phyloP scores from a whole-genome alignment of 2,329 filamentous ascomycete genomes.

The Paracoccidioides lutzii region DNA sequence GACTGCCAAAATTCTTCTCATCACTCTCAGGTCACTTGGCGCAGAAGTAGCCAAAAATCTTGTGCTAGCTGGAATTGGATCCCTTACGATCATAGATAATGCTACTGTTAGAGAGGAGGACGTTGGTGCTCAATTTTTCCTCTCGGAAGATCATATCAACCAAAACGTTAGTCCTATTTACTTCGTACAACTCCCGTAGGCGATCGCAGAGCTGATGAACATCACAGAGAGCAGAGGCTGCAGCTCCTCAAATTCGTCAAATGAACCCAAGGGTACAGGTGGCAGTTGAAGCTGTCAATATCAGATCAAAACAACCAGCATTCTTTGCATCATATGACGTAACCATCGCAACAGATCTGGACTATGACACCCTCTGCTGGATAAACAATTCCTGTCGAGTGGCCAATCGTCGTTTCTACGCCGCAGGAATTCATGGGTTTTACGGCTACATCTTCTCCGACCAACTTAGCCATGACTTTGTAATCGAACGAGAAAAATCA shows the following conservation, averaged over 20 bases:
- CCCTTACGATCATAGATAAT: constrained; percentile 77
- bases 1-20: constrained; percentile 74
- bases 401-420: constrained; percentile 72
- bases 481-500: constrained; percentile 70
- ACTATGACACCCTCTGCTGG: constrained; percentile 57
- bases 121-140: constrained; percentile 70
- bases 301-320: constrained; percentile 53
- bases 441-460: constrained; percentile 95
- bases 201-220: not conserved
- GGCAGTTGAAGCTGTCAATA: constrained; percentile 53
- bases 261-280: constrained; percentile 83
- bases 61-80: constrained; percentile 82
- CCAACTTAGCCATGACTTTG: constrained; percentile 77
- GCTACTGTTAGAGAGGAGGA: constrained; percentile 64
- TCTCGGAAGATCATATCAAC: constrained; percentile 59
- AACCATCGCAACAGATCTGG: constrained; percentile 78
- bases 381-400: constrained; percentile 81
- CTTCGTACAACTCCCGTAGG: not conserved
- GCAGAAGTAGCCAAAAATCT: constrained; percentile 97
- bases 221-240: constrained; percentile 60
- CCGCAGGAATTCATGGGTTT: constrained; percentile 71
- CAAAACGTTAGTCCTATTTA: constrained; percentile 44
- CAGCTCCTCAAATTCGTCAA: constrained; percentile 61
- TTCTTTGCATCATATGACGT: constrained; percentile 74
- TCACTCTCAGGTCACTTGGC: constrained; percentile 74